A percentile compares a stretch with the other conserved stretches of the same genome.
Conservation (phyloP, 306 rosid genomes). For the Cicer chorassanicum region DNA sequence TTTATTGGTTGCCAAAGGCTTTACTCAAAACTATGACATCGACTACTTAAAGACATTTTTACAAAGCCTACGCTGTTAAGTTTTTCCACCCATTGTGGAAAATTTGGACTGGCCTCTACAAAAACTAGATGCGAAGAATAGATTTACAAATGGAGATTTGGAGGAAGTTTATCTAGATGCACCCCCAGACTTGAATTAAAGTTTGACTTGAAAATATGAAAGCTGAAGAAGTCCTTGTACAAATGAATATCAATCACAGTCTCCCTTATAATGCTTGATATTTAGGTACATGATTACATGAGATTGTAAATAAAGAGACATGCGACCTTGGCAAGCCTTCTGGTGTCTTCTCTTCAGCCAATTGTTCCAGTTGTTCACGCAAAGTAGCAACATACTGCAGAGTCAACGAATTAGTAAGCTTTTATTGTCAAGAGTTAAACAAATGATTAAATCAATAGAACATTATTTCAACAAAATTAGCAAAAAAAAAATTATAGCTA, state of each 20-base stretch:
- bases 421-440: constrained; percentile 21
- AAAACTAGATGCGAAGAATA: no score
- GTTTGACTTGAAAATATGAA: no score
- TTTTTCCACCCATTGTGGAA: not conserved
- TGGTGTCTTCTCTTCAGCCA: constrained; percentile 77
- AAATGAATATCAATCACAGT: no score
- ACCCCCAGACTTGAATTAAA: no score
- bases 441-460: constrained; percentile 29
- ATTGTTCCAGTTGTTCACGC: constrained; percentile 83
- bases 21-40: not conserved
- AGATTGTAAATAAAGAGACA: constrained; percentile 33
- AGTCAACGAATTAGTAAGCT: constrained; percentile 33
- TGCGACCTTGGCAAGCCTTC: constrained; percentile 82
- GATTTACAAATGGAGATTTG: no score
- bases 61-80: not conserved
- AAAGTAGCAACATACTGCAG: constrained; percentile 86
- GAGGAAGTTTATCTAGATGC: no score
- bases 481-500: not conserved
- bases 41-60: not conserved
- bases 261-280: constrained; percentile 24
- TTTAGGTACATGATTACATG: not conserved
- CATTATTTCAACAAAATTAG: constrained; percentile 11
- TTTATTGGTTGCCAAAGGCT: not conserved
- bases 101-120: not conserved
- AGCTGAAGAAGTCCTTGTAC: no score